A percentile compares a stretch with the other conserved stretches of the same genome.
Evolutionary conservation across 2,329 filamentous ascomycete species (phyloP).

Genomic region (Truncatella angustata): DNA sequence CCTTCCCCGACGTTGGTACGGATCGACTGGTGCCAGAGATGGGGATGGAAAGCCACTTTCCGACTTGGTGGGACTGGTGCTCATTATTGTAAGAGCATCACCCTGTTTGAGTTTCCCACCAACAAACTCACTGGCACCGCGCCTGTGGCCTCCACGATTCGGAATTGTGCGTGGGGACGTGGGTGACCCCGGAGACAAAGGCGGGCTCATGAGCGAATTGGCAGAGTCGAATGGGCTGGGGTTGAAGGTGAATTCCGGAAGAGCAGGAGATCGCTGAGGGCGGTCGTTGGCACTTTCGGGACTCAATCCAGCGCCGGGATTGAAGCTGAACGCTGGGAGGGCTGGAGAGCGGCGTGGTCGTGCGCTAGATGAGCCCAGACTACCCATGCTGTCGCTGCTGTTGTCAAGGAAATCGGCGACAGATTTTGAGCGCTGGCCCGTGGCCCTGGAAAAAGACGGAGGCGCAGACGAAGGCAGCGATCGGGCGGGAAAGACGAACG

Average conservation of each 20-base stretch:
- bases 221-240: conserved; percentile 29
- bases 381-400: conserved; percentile 13
- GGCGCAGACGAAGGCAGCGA: conserved; percentile 46
- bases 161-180: conserved; percentile 47
- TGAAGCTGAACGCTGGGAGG: conserved; percentile 31
- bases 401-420: conserved; percentile 39
- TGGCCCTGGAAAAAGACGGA: conserved; percentile 45
- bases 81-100: conserved; percentile 60
- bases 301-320: conserved; percentile 30
- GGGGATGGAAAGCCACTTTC: conserved; percentile 58
- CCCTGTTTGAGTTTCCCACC: conserved; percentile 65
- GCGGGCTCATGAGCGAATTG: conserved; percentile 47
- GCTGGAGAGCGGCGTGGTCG: conserved; percentile 20
- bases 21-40: conserved; percentile 47
- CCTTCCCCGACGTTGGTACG: conserved; percentile 54
- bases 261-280: conserved; percentile 35
- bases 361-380: conserved; percentile 4
- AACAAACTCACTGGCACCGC: conserved; percentile 84
- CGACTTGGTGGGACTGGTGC: conserved; percentile 67
- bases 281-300: conserved; percentile 24
- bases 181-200: conserved; percentile 42
- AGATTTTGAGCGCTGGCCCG: conserved; percentile 51
- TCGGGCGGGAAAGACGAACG: conserved; percentile 60
- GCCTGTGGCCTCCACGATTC: conserved; percentile 70
- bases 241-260: conserved; percentile 58